Conservation (phyloP, 768 basidiomycete genomes). For the Boletus tomentosulus region DNA sequence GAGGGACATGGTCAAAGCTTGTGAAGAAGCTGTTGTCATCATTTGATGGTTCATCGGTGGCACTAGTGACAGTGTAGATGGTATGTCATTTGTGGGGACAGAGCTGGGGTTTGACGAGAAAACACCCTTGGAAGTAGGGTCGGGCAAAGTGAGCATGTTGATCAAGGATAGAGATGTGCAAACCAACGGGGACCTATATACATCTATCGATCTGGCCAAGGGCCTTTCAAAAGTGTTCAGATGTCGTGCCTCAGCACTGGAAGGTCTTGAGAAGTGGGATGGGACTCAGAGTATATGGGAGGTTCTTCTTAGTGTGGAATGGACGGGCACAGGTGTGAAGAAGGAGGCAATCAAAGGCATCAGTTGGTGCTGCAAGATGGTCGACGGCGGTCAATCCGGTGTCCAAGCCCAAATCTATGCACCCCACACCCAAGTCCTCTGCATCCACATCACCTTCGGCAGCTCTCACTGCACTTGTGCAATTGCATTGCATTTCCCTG, state of each 20-base stretch:
- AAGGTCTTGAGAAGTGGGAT: constrained; percentile 86
- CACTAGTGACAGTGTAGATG: constrained; percentile 20
- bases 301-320: constrained; percentile 50
- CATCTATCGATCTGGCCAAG: constrained; percentile 61
- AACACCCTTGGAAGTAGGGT: constrained; percentile 10
- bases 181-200: constrained; percentile 19
- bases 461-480: constrained; percentile 55
- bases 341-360: constrained; percentile 71
- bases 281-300: constrained; percentile 82
- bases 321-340: constrained; percentile 50
- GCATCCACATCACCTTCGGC: constrained; percentile 46
- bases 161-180: constrained; percentile 32
- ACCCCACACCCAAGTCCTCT: constrained; percentile 6
- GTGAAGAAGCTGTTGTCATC: constrained; percentile 52
- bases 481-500: too few relatives aligned
- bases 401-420: not conserved
- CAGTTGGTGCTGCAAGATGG: constrained; percentile 72
- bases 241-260: constrained; percentile 79
- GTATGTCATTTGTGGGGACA: not conserved
- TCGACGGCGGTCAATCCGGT: constrained; percentile 25
- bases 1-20: constrained; percentile 61
- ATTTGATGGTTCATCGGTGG: constrained; percentile 40
- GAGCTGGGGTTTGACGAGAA: constrained; percentile 15
- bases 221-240: constrained; percentile 77
- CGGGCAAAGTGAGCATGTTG: constrained; percentile 17